Evolutionary conservation across 768 basidiomycete genomes (phyloP).

Genomic region (Exsudoporus frostii): DNA sequence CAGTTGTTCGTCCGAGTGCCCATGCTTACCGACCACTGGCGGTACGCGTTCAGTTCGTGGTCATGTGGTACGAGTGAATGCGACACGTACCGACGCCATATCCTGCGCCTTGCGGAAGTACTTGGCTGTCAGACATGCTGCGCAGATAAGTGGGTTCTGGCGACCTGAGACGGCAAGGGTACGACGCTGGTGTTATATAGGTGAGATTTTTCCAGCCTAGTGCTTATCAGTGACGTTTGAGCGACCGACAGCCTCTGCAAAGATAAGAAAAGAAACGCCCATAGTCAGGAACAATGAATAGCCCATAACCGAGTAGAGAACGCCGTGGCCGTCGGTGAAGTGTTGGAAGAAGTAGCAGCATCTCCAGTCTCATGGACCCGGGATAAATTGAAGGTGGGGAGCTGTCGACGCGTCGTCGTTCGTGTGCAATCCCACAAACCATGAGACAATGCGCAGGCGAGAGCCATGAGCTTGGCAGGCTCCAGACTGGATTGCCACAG

Average conservation of each 20-base stretch:
- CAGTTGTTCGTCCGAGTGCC: background rate
- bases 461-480: too few relatives aligned
- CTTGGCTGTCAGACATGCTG: conserved; percentile 28
- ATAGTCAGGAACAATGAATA: background rate
- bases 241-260: background rate
- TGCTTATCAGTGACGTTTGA: conserved; percentile 18
- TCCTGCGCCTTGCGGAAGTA: conserved; percentile 79
- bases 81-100: conserved; percentile 70
- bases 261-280: conserved; percentile 14
- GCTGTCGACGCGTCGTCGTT: too few relatives aligned
- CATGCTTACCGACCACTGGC: conserved; percentile 48
- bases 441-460: background rate
- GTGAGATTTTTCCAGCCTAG: background rate
- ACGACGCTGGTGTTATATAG: conserved; percentile 10
- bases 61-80: background rate
- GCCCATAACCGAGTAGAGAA: background rate
- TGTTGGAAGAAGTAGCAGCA: too few relatives aligned
- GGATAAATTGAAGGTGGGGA: background rate
- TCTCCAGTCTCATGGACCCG: too few relatives aligned
- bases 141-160: background rate
- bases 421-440: too few relatives aligned
- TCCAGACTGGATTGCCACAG: too few relatives aligned
- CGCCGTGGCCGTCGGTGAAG: background rate
- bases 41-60: background rate
- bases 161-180: background rate